Evolutionary conservation across 1,284 basidiomycete species (phyloP).

Genomic region (Trichosporon sp.): DNA sequence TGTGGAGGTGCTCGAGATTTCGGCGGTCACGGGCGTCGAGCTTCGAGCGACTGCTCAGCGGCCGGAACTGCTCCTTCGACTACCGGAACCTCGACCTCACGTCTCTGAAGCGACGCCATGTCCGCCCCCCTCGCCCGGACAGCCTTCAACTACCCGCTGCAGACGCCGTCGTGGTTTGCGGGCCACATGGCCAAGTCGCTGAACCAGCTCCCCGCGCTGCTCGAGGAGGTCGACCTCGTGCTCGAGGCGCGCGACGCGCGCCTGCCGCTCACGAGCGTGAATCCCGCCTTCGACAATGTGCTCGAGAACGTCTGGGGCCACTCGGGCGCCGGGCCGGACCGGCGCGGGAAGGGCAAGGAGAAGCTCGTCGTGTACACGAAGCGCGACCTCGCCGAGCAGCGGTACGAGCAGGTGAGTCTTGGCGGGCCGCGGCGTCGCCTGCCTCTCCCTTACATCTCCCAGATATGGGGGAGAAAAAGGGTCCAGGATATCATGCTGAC

Average conservation of each 20-base stretch:
- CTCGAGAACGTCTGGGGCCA: slow-evolving; percentile 40
- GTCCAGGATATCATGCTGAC: neutral
- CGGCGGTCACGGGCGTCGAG: neutral
- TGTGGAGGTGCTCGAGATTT: slow-evolving; percentile 4
- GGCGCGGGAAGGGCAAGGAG: slow-evolving; percentile 53
- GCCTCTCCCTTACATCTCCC: no score
- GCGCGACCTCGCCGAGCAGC: slow-evolving; percentile 78
- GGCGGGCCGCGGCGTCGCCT: no score
- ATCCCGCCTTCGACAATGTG: slow-evolving; percentile 73
- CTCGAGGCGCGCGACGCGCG: slow-evolving; percentile 91
- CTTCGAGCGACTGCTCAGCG: neutral
- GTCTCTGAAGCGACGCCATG: neutral
- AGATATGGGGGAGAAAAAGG: no score
- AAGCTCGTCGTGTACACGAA: slow-evolving; percentile 91
- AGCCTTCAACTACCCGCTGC: slow-evolving; percentile 50
- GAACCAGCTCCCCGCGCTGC: slow-evolving; percentile 66
- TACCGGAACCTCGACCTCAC: neutral
- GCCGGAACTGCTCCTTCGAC: no score
- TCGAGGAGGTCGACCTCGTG: slow-evolving; percentile 81
- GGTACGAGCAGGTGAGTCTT: slow-evolving; percentile 71
- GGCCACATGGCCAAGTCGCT: slow-evolving; percentile 94
- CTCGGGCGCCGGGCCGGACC: slow-evolving; percentile 33
- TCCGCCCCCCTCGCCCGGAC: neutral
- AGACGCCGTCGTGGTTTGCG: slow-evolving; percentile 88
- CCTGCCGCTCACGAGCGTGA: slow-evolving; percentile 89